phyloP scores from a whole-genome alignment of 2,329 filamentous ascomycete species.

The Nigrospora osmanthi region DNA sequence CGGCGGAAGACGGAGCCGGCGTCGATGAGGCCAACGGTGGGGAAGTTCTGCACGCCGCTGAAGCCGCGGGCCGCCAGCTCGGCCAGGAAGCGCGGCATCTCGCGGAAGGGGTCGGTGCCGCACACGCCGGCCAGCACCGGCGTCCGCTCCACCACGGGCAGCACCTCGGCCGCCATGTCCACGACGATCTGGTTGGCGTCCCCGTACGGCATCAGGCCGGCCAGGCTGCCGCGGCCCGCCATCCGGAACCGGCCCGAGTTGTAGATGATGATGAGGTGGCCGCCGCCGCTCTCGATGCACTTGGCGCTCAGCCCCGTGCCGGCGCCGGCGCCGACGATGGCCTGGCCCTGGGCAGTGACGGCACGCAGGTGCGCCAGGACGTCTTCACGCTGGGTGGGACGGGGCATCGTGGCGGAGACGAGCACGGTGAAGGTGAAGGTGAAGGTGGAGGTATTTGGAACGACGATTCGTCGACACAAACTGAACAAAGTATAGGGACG shows the following conservation, averaged over 20 bases:
- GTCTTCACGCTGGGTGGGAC: slow-evolving; percentile 46
- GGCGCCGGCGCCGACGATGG: slow-evolving; percentile 62
- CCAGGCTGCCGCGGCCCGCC: slow-evolving; percentile 62
- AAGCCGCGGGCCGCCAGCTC: slow-evolving; percentile 58
- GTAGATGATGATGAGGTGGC: slow-evolving; percentile 65
- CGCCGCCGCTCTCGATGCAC: slow-evolving; percentile 59
- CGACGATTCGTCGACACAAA: too few relatives aligned
- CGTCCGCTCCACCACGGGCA: slow-evolving; percentile 55
- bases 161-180: slow-evolving; percentile 61
- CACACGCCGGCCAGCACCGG: slow-evolving; percentile 66
- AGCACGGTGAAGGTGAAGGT: neutral
- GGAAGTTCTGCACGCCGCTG: slow-evolving; percentile 66
- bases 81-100: slow-evolving; percentile 50
- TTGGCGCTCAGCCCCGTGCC: slow-evolving; percentile 66
- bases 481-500: too few relatives aligned
- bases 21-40: slow-evolving; percentile 64
- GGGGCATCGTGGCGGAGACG: slow-evolving; percentile 28
- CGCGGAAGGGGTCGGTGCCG: slow-evolving; percentile 61
- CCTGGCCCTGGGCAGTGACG: slow-evolving; percentile 44
- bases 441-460: too few relatives aligned
- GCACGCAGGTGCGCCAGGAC: slow-evolving; percentile 47
- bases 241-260: slow-evolving; percentile 67
- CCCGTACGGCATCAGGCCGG: slow-evolving; percentile 63
- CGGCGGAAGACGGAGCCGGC: slow-evolving; percentile 48
- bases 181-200: slow-evolving; percentile 64